Evolutionary conservation across 345 rosid species (phyloP), one percentile per base, ranked within the genome.

Genomic region (Syzygium oleosum): DNA sequence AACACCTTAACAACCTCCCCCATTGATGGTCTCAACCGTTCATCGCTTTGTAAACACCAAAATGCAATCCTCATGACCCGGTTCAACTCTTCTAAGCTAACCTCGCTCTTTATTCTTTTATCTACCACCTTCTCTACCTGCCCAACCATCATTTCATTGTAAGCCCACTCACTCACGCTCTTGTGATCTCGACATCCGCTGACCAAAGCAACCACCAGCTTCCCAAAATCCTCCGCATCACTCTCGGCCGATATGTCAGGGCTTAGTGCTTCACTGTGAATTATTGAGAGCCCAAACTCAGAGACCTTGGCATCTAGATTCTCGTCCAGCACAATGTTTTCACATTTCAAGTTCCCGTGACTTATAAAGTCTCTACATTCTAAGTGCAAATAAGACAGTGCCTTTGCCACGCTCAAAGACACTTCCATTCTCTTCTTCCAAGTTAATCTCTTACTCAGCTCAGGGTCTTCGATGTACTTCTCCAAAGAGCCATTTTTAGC

Each of bases 1-100:
- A 96, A 86, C 79, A 95, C 98, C 90, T 94, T 95, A 79, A 95
- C 93, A n/a, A 93, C 96, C 94, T 97, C 98, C 2, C 90, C 93
- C 95, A 95, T 95, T 4, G 95, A 92, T 51, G 98, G 99, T 91
- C 96, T 97, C 90, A 94, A 84, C 10, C 95, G 91, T 73, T 91
- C 93, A 85, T 97, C 95, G 3, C 19, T 87, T 87, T 97, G 98
- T 89, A 94, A 92, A 88, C 97, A 97, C 97, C 99, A 97, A 84
- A 95, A 95, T 63, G 93, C 89, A 46, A 93, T 95, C 88, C 97
- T 94, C 89, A 97, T 63, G 34, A 90, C 91, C 52, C 96, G 87
- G 89, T 95, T 97, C 63, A 97, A 91, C 93, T 95, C 95, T 22
- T 92, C 90, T 7, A 52, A 27, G 80, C 94, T 93, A 52, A 94